Conservation (phyloP, 768 basidiomycete genomes). For the Lactarius indigo region DNA sequence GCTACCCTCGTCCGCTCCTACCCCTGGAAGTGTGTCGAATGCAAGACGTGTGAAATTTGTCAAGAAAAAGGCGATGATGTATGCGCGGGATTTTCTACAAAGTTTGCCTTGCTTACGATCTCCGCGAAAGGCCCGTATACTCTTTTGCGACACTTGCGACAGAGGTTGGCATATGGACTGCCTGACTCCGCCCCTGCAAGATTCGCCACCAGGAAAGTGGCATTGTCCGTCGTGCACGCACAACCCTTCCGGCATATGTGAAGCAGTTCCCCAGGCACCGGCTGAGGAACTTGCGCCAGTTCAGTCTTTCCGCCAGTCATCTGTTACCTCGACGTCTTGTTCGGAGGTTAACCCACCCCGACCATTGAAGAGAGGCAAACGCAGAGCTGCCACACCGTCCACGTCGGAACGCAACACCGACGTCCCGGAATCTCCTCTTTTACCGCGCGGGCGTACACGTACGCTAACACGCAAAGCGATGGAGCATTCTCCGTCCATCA, state of each 20-base stretch:
- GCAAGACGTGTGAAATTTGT: conserved; percentile 91
- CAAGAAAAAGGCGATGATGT: conserved; percentile 85
- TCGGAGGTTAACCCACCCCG: conserved; percentile 24
- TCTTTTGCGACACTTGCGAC: conserved; percentile 95
- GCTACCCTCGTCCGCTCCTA: conserved; percentile 64
- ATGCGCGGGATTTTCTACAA: conserved; percentile 35
- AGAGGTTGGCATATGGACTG: conserved; percentile 89
- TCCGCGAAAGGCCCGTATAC: conserved; percentile 57
- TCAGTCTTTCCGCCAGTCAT: conserved; percentile 33
- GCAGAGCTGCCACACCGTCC: conserved; percentile 30
- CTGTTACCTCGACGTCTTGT: conserved; percentile 44
- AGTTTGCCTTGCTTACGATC: conserved; percentile 27
- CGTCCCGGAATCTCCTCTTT: conserved; percentile 23
- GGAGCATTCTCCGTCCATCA: conserved; percentile 8
- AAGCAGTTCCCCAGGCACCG: conserved; percentile 16
- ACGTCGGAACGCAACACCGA: conserved; percentile 35
- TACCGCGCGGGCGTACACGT: conserved; percentile 20
- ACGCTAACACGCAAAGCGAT: conserved; percentile 12
- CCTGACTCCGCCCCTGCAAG: conserved; percentile 64
- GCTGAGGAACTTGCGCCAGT: neutral
- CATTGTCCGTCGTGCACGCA: conserved; percentile 59
- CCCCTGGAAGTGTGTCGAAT: conserved; percentile 85
- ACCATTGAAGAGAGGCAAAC: conserved; percentile 29
- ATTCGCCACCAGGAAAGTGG: conserved; percentile 75
- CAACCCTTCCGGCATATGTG: conserved; percentile 22